Conservation (phyloP, 2,329 filamentous ascomycete genomes). For the Geoglossum cookeanum region DNA sequence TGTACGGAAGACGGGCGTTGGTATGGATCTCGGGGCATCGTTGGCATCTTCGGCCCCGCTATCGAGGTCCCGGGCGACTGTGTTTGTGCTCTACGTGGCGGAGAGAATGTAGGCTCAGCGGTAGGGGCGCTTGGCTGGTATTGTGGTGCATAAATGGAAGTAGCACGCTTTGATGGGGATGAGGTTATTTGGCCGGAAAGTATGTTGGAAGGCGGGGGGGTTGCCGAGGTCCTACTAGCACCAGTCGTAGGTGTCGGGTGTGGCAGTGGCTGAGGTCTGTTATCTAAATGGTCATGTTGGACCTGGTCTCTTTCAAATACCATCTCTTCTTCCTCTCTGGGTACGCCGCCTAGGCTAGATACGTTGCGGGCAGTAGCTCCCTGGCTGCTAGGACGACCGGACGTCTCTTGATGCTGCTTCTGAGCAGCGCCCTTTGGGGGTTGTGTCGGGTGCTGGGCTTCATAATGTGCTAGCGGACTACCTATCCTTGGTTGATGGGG, state of each 20-base stretch:
- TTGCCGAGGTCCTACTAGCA: conserved; percentile 23
- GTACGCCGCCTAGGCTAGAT: background rate
- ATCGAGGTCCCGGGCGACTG: conserved; percentile 38
- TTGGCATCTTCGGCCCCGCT: conserved; percentile 26
- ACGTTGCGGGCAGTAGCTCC: background rate
- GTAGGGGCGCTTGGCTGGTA: conserved; percentile 14
- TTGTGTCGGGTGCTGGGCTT: conserved; percentile 20
- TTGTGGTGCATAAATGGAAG: conserved; percentile 33
- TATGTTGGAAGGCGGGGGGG: conserved; percentile 26
- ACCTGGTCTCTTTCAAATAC: background rate
- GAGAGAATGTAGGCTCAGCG: conserved; percentile 16
- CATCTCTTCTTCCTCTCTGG: background rate
- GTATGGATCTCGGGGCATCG: conserved; percentile 25
- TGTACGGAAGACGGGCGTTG: conserved; percentile 36
- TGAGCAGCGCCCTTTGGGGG: background rate
- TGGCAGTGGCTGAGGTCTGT: conserved; percentile 4
- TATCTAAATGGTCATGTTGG: background rate
- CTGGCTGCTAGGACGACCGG: background rate
- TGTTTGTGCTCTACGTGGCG: conserved; percentile 33
- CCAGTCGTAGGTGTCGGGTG: background rate
- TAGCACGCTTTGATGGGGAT: conserved; percentile 34
- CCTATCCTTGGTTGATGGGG: conserved; percentile 4
- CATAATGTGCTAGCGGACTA: conserved; percentile 13
- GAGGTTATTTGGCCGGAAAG: conserved; percentile 20
- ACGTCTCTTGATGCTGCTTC: background rate